A percentile compares a stretch with the other conserved stretches of the same genome.
Conservation (phyloP, 192 early-diverging fungal species). For the Globomyces pollinis-pini region DNA sequence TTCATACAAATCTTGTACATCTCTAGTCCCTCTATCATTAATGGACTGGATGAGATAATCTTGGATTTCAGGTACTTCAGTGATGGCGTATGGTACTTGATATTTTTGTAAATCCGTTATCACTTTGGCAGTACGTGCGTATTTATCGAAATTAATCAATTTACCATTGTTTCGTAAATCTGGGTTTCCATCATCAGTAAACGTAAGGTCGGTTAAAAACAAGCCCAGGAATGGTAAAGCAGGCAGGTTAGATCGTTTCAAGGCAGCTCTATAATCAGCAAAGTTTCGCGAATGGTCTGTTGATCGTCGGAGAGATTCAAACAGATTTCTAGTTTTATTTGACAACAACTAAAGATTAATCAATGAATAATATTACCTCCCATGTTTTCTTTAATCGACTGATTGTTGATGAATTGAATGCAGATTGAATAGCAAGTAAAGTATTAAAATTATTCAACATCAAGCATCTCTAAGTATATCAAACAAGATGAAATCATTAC, state of each 20-base stretch:
- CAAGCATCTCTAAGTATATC: conserved; percentile 18
- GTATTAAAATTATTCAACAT: conserved; percentile 39
- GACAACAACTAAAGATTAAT: conserved; percentile 16
- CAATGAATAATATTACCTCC: conserved; percentile 26
- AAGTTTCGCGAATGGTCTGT: conserved; percentile 36
- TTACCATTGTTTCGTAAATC: conserved; percentile 22
- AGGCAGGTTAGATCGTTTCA: conserved; percentile 21
- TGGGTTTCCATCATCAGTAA: conserved; percentile 47
- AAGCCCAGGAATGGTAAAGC: conserved; percentile 45
- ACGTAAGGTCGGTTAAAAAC: conserved; percentile 44
- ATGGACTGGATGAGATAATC: conserved; percentile 18
- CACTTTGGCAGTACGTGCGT: conserved; percentile 48
- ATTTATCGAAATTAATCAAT: conserved; percentile 81
- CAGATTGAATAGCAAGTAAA: conserved; percentile 36
- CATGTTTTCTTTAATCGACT: conserved; percentile 40
- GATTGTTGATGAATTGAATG: conserved; percentile 41
- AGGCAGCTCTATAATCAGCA: conserved; percentile 26
- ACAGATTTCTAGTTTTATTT: conserved; percentile 17
- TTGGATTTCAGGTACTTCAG: conserved; percentile 29
- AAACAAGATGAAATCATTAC: too few relatives aligned
- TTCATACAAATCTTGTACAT: conserved; percentile 26
- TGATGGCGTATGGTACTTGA: conserved; percentile 57
- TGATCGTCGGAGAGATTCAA: conserved; percentile 22
- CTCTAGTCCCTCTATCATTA: conserved; percentile 3
- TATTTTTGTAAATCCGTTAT: conserved; percentile 70